Evolutionary conservation across 2,329 filamentous ascomycete species (phyloP).

Genomic region (Fusarium sp.): DNA sequence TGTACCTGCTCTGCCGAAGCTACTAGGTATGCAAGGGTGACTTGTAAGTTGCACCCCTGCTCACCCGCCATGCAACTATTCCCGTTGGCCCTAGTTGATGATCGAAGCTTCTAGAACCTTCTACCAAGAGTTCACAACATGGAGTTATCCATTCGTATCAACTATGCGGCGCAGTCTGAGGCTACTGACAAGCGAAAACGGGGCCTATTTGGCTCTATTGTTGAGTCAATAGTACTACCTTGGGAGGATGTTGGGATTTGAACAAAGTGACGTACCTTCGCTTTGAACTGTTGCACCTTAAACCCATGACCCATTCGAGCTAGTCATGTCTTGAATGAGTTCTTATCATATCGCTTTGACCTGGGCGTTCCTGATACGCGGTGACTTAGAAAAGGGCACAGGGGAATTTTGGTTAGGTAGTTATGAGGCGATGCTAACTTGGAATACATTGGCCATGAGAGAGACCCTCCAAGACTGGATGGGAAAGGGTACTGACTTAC

Average conservation of each 20-base stretch:
- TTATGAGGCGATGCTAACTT: neutral
- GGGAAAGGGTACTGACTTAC: neutral
- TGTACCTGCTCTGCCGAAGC: neutral
- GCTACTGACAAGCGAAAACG: neutral
- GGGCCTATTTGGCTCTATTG: neutral
- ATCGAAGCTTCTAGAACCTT: slow-evolving; percentile 47
- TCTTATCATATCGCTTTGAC: neutral
- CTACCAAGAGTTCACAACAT: slow-evolving; percentile 6
- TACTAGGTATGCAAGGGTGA: neutral
- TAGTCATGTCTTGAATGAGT: neutral
- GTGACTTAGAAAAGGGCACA: neutral
- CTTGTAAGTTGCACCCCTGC: slow-evolving; percentile 19
- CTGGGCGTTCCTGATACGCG: neutral
- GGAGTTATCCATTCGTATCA: neutral
- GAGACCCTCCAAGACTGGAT: neutral
- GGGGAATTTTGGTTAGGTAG: neutral
- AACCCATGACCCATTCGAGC: neutral
- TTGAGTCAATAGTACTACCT: neutral
- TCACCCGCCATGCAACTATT: slow-evolving; percentile 28
- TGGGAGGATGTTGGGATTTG: neutral
- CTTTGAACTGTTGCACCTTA: neutral
- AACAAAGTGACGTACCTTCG: neutral
- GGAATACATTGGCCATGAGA: neutral
- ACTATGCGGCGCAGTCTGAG: neutral
- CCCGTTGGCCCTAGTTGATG: slow-evolving; percentile 14